Evolutionary conservation across 257 asterid species (phyloP).

Genomic region (Solanum sejunctum): DNA sequence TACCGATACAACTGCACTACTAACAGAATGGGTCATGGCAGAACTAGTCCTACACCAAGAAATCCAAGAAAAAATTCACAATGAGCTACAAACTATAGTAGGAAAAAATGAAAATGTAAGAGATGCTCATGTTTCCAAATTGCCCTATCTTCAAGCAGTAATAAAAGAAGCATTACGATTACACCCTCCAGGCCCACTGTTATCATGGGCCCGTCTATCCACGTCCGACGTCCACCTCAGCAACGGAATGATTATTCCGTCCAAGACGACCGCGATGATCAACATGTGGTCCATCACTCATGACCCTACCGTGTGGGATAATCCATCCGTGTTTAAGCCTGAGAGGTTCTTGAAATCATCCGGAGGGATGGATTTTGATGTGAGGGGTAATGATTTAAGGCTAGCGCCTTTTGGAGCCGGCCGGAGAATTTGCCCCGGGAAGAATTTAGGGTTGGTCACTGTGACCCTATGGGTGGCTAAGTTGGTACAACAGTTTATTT

Average conservation of each 20-base stretch:
- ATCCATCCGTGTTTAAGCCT: conserved; percentile 21
- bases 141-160: conserved; percentile 36
- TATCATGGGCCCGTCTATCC: conserved; percentile 44
- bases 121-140: conserved; percentile 14
- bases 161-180: conserved; percentile 40
- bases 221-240: conserved; percentile 23
- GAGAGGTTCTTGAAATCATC: conserved; percentile 20
- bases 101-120: background rate
- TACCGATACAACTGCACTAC: conserved; percentile 37
- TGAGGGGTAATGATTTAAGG: conserved; percentile 37
- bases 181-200: conserved; percentile 52
- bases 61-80: conserved; percentile 16
- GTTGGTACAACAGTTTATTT: conserved; percentile 24
- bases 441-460: conserved; percentile 28
- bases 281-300: conserved; percentile 64
- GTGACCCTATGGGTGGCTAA: conserved; percentile 49
- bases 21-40: conserved; percentile 52
- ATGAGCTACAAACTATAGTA: conserved; percentile 8
- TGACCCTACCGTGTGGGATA: conserved; percentile 22
- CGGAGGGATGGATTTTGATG: conserved; percentile 21
- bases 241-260: conserved; percentile 39
- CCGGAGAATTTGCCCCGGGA: conserved; percentile 51
- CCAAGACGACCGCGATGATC: conserved; percentile 44
- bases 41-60: conserved; percentile 28
- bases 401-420: conserved; percentile 57